Evolutionary conservation across 352 stramenopile species (phyloP).

Genomic region (Elongisporangium anandrum): DNA sequence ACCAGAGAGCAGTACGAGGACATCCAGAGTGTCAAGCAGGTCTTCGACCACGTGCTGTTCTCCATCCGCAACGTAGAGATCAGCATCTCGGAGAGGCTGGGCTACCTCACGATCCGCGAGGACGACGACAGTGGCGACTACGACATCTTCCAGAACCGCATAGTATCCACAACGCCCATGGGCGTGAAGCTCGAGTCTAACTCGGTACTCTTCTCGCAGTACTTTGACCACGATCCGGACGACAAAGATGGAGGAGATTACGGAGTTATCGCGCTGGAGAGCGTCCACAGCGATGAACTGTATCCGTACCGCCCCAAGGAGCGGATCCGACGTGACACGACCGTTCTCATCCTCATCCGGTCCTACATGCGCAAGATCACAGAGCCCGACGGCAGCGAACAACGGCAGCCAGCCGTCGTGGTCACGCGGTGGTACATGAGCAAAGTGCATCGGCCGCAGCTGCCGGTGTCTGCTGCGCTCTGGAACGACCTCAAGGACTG

Average conservation of each 20-base stretch:
- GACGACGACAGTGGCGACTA: slow-evolving; percentile 25
- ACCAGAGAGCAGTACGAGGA: slow-evolving; percentile 32
- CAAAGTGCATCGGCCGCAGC: slow-evolving; percentile 3
- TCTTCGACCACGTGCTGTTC: slow-evolving; percentile 30
- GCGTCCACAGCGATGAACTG: slow-evolving; percentile 40
- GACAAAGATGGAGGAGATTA: slow-evolving; percentile 20
- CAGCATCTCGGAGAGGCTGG: slow-evolving; percentile 34
- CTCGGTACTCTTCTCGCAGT: slow-evolving; percentile 30
- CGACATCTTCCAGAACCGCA: slow-evolving; percentile 24
- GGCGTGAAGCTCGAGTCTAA: slow-evolving; percentile 32
- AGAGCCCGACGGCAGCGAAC: not conserved
- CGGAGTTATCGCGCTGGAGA: slow-evolving; percentile 39
- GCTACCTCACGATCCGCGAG: slow-evolving; percentile 32
- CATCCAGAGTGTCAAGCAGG: slow-evolving; percentile 20
- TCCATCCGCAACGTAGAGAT: slow-evolving; percentile 39
- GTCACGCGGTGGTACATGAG: slow-evolving; percentile 11
- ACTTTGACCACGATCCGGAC: slow-evolving; percentile 18
- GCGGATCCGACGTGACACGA: slow-evolving; percentile 40
- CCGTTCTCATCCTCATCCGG: slow-evolving; percentile 21
- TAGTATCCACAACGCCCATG: slow-evolving; percentile 27
- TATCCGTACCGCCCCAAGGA: slow-evolving; percentile 44
- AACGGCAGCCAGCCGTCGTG: slow-evolving; percentile 5
- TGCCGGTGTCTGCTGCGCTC: slow-evolving; percentile 5
- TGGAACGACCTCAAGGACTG: slow-evolving; percentile 19
- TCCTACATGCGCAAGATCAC: slow-evolving; percentile 5